phyloP scores from a whole-genome alignment of 352 stramenopile species.

The Pythium rishiriense region DNA sequence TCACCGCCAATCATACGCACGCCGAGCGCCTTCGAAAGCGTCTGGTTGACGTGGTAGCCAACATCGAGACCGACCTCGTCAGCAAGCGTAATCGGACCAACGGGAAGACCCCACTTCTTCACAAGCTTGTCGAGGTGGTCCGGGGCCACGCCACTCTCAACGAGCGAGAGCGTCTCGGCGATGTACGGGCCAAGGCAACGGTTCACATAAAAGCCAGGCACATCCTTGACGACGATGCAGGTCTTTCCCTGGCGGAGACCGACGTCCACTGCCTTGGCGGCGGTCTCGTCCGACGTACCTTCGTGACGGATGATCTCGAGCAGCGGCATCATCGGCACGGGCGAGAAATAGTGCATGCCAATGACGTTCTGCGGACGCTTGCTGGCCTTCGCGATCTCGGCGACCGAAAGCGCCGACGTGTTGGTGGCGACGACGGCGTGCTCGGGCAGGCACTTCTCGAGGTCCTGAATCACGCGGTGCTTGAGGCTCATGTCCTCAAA shows the following conservation, averaged over 20 bases:
- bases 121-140: conserved; percentile 95
- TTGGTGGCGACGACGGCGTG: conserved; percentile 98
- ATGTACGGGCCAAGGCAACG: conserved; percentile 96
- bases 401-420: conserved; percentile 96
- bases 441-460: conserved; percentile 92
- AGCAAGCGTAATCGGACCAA: conserved; percentile 96
- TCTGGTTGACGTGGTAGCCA: conserved; percentile 92
- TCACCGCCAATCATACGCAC: conserved; percentile 93
- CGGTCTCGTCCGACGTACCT: conserved; percentile 87
- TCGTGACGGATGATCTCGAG: conserved; percentile 98
- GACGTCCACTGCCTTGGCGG: conserved; percentile 92
- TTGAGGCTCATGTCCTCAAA: conserved; percentile 98
- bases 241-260: conserved; percentile 98
- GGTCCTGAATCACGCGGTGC: conserved; percentile 93
- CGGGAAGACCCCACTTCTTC: conserved; percentile 96
- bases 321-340: conserved; percentile 97
- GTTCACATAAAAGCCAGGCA: conserved; percentile 99
- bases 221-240: conserved; percentile 98
- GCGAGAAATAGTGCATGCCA: conserved; percentile 99
- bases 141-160: conserved; percentile 90
- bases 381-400: conserved; percentile 89
- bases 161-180: conserved; percentile 88
- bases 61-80: conserved; percentile 99
- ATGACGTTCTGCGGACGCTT: conserved; percentile 92
- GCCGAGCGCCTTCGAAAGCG: conserved; percentile 93